phyloP scores from a whole-genome alignment of 805 yeast species.

The Tetrapisispora nanseiensis region DNA sequence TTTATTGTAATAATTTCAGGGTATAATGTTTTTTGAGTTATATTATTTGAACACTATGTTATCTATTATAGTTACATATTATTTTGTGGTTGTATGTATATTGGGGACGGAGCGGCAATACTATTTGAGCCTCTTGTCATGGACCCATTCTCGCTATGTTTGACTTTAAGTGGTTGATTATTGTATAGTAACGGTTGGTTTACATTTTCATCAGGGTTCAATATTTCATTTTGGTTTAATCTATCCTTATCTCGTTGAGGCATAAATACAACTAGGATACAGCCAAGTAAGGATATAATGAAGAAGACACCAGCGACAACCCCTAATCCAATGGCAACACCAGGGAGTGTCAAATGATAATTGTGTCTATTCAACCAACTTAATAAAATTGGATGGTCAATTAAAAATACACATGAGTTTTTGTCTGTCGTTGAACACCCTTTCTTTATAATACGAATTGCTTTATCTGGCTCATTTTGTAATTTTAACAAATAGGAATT shows the following conservation, averaged over 20 bases:
- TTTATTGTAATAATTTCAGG: too few relatives aligned
- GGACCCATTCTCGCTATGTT: background rate
- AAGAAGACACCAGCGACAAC: slow-evolving; percentile 47
- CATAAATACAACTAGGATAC: slow-evolving; percentile 5
- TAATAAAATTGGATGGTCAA: slow-evolving; percentile 60
- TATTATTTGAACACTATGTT: background rate
- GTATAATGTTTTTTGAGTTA: background rate
- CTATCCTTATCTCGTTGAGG: background rate
- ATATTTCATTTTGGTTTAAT: background rate
- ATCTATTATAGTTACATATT: background rate
- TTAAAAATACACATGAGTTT: slow-evolving; percentile 46
- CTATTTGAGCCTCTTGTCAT: background rate
- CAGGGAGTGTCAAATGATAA: slow-evolving; percentile 55
- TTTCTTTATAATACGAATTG: slow-evolving; percentile 46
- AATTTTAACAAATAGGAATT: slow-evolving; percentile 33
- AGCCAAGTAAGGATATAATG: slow-evolving; percentile 10
- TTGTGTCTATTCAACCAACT: slow-evolving; percentile 46
- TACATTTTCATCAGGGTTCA: background rate
- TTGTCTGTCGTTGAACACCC: slow-evolving; percentile 45
- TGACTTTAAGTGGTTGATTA: background rate
- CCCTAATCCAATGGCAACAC: slow-evolving; percentile 60
- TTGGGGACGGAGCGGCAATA: background rate
- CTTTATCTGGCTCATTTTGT: slow-evolving; percentile 42
- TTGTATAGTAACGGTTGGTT: background rate
- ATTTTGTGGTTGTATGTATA: background rate